phyloP scores from a whole-genome alignment of 176 grass and related monocot species.

The Carex pumila region DNA sequence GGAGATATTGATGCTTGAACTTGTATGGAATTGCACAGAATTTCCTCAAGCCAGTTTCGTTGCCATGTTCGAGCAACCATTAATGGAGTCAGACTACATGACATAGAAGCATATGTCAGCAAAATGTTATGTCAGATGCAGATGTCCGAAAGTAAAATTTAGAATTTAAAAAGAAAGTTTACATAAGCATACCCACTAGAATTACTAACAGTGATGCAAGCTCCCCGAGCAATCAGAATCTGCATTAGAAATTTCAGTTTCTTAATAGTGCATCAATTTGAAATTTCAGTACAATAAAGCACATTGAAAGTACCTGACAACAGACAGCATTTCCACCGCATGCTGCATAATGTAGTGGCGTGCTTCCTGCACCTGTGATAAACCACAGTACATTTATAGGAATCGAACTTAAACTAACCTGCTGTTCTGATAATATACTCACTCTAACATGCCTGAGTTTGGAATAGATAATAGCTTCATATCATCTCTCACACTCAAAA shows the following conservation, averaged over 20 bases:
- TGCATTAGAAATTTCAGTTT: slow-evolving; percentile 29
- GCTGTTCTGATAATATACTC: background rate
- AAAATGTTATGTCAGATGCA: background rate
- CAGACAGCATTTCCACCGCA: slow-evolving; percentile 88
- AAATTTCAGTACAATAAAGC: background rate
- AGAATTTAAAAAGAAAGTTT: background rate
- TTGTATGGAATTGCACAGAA: slow-evolving; percentile 45
- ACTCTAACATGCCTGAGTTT: background rate
- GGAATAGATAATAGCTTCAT: background rate
- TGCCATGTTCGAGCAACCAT: slow-evolving; percentile 81
- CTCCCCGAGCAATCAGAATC: slow-evolving; percentile 84
- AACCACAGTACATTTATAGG: background rate
- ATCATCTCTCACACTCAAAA: background rate
- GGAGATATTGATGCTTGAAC: slow-evolving; percentile 36
- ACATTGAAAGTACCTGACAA: slow-evolving; percentile 67
- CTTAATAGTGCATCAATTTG: slow-evolving; percentile 1
- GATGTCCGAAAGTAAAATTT: background rate
- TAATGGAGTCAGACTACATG: slow-evolving; percentile 66
- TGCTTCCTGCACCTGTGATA: slow-evolving; percentile 81
- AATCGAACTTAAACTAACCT: background rate
- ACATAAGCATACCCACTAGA: slow-evolving; percentile 48
- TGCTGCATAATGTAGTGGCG: slow-evolving; percentile 89
- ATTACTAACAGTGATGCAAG: slow-evolving; percentile 49
- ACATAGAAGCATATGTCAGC: background rate
- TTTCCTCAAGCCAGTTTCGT: slow-evolving; percentile 65